Evolutionary conservation across 2,329 filamentous ascomycete genomes (phyloP).

Genomic region (Sarocladiaceae sp.): DNA sequence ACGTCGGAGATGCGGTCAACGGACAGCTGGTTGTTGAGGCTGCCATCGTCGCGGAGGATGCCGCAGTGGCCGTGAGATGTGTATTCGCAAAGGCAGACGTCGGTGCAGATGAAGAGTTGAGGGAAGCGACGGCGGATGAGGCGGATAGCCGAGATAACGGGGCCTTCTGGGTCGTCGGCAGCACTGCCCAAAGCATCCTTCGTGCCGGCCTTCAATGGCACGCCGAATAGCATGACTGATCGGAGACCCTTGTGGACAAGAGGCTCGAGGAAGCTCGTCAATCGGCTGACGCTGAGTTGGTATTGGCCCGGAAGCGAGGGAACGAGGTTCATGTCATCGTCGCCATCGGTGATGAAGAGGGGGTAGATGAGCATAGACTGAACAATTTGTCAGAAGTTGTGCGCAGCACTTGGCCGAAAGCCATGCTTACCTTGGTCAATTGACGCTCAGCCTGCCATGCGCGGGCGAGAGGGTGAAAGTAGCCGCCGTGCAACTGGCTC

Average conservation of each 20-base stretch:
- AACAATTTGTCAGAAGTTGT: background rate
- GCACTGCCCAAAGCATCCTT: slow-evolving; percentile 91
- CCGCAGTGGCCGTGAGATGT: slow-evolving; percentile 97
- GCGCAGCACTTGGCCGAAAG: background rate
- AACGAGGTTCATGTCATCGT: slow-evolving; percentile 87
- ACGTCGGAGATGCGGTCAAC: slow-evolving; percentile 95
- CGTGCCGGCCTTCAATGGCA: slow-evolving; percentile 72
- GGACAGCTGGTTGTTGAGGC: slow-evolving; percentile 86
- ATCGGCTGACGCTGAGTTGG: slow-evolving; percentile 81
- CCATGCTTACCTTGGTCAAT: slow-evolving; percentile 67
- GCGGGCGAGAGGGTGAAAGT: slow-evolving; percentile 73
- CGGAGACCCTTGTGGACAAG: slow-evolving; percentile 85
- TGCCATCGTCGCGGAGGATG: slow-evolving; percentile 88
- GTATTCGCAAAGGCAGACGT: slow-evolving; percentile 98
- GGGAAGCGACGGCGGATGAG: slow-evolving; percentile 83
- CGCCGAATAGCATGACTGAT: slow-evolving; percentile 94
- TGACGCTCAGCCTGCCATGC: slow-evolving; percentile 82
- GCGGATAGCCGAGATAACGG: slow-evolving; percentile 83
- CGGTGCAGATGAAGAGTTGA: slow-evolving; percentile 82
- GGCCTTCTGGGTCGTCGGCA: slow-evolving; percentile 88
- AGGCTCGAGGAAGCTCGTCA: slow-evolving; percentile 79
- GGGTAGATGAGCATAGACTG: slow-evolving; percentile 99
- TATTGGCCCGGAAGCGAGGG: slow-evolving; percentile 87
- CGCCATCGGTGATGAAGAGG: slow-evolving; percentile 90
- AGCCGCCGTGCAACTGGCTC: slow-evolving; percentile 79